Evolutionary conservation across 352 stramenopile species (phyloP), one percentile per base, ranked within the genome.

Genomic region (Blastocystis hominis): DNA sequence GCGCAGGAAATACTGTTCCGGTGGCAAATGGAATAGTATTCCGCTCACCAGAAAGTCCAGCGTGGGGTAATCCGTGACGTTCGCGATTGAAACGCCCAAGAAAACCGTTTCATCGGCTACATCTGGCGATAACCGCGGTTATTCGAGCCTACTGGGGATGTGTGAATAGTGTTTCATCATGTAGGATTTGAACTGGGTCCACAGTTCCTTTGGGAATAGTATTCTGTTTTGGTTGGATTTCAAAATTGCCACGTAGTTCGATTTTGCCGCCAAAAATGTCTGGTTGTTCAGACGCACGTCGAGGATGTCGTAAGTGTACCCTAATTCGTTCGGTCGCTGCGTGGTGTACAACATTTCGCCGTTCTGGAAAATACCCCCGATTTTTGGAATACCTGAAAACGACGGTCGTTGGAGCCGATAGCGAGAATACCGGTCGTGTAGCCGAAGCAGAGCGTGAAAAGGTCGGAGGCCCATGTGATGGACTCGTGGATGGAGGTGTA

Each of bases 371-470:
- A 15, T 15, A 72, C 20, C 40, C 1, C 2, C 0, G 5, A 42
- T 4, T 24, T 13, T 13, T 7, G 9, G 44, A 50, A 13, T 44
- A 72, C 62, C 36, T 72, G 72, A 53, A 84, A 84, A 20, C 54
- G 50, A 38, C 50, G 72, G 40, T 84, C 50, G 24, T 68, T 44
- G 17, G 54, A 47, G 46, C 72, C 72, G 50, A 84, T 68, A 7
- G 72, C 30, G 13, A 84, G 40, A 30, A 84, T 24, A 40, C 72
- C 72, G 3, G 40, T 24, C 1, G 5, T 64, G 6, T n/a, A 9
- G 9, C 72, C 72, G 50, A 84, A 84, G 42, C 72, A 84, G 5
- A 84, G 30, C 17, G 72, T 69, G 56, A 84, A 84, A 2, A 84
- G 7, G 36, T 84, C n/a, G 30, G 53, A 40, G 4, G 72, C 72